Percentiles rank a stretch among this genome's conserved stretches.
phyloP scores from a whole-genome alignment of 2,329 filamentous ascomycete genomes.

The Truncatella angustata region DNA sequence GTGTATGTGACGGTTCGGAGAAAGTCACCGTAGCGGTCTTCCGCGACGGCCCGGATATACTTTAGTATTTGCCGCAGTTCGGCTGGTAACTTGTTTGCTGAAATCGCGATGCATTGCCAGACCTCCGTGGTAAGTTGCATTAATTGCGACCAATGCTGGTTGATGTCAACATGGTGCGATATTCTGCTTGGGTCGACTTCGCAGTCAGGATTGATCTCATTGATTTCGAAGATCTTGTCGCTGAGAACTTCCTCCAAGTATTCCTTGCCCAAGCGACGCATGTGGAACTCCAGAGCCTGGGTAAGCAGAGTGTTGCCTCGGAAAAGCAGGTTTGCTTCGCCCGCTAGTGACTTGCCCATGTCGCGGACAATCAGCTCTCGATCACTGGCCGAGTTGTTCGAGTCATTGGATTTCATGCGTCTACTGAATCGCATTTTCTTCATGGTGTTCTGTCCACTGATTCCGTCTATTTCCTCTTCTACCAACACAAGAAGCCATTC shows the following conservation, averaged over 20 bases:
- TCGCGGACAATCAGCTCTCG: constrained; percentile 73
- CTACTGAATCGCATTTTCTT: constrained; percentile 72
- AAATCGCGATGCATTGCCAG: constrained; percentile 79
- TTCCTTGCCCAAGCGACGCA: constrained; percentile 90
- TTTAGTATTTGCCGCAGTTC: constrained; percentile 85
- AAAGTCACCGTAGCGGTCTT: constrained; percentile 92
- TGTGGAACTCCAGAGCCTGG: constrained; percentile 90
- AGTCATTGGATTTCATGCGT: constrained; percentile 70
- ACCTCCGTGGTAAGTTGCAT: constrained; percentile 76
- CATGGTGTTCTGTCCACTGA: constrained; percentile 75
- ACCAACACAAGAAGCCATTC: constrained; percentile 94
- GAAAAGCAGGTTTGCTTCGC: constrained; percentile 93
- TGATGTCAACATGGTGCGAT: constrained; percentile 63
- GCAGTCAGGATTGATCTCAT: constrained; percentile 85
- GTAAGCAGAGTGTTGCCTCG: constrained; percentile 92
- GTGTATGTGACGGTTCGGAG: constrained; percentile 87
- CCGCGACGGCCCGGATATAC: constrained; percentile 87
- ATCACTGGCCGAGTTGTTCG: constrained; percentile 59
- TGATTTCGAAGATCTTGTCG: constrained; percentile 86
- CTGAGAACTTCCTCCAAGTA: constrained; percentile 85
- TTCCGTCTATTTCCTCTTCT: constrained; percentile 95
- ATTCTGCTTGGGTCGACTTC: constrained; percentile 91
- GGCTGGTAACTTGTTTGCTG: constrained; percentile 71
- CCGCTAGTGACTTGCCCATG: constrained; percentile 73
- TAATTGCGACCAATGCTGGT: constrained; percentile 79